phyloP scores from a whole-genome alignment of 1,284 basidiomycete genomes.

The Ustilago loliicola region DNA sequence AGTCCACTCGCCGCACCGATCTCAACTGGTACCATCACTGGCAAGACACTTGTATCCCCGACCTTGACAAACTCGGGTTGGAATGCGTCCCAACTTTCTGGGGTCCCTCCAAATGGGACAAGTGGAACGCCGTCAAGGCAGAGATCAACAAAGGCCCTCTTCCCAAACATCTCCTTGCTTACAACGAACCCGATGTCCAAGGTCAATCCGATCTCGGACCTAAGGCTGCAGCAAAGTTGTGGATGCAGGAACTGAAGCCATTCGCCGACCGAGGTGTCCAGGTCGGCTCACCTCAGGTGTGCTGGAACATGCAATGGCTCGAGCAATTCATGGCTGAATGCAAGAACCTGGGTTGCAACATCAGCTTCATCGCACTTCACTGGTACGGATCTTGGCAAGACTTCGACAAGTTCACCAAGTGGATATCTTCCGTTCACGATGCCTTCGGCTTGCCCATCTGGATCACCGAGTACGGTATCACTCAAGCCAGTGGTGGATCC shows the following conservation, averaged over 20 bases:
- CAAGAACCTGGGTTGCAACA: constrained; percentile 53
- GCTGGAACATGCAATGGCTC: constrained; percentile 66
- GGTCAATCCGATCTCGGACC: constrained; percentile 58
- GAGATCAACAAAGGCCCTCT: constrained; percentile 29
- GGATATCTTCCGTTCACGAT: constrained; percentile 54
- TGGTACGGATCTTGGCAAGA: constrained; percentile 66
- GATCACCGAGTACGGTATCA: constrained; percentile 69
- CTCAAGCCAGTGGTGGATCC: constrained; percentile 38
- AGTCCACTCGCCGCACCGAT: constrained; percentile 19
- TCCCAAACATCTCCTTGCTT: constrained; percentile 55
- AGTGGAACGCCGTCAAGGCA: constrained; percentile 58
- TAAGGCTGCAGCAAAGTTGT: constrained; percentile 55
- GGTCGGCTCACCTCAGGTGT: constrained; percentile 65
- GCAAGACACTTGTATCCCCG: constrained; percentile 41
- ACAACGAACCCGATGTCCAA: constrained; percentile 67
- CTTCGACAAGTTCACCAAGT: constrained; percentile 58
- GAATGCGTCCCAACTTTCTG: constrained; percentile 66
- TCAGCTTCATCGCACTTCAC: constrained; percentile 66
- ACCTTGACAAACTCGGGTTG: constrained; percentile 45
- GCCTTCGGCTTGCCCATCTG: constrained; percentile 55
- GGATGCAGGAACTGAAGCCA: constrained; percentile 62
- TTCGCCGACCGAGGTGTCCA: constrained; percentile 60
- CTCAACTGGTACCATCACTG: constrained; percentile 62
- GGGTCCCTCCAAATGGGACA: constrained; percentile 54
- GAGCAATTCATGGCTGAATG: constrained; percentile 58